A percentile compares a stretch with the other conserved stretches of the same genome.
Evolutionary conservation across 257 asterid species (phyloP).

Genomic region (Scutellaria barbata): DNA sequence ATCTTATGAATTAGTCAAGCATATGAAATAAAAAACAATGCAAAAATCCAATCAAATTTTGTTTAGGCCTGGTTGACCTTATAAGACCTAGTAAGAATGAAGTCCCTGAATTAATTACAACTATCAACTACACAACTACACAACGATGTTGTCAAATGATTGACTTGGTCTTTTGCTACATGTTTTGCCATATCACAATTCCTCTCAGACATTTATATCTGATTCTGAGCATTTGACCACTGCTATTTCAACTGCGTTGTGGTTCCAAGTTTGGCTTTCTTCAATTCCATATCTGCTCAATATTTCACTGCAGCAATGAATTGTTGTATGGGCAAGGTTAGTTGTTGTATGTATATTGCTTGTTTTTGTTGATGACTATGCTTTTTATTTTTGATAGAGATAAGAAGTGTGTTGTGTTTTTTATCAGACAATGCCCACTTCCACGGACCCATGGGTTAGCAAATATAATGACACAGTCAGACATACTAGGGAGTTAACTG

Average conservation of each 20-base stretch:
- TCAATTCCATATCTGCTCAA: constrained; percentile 25
- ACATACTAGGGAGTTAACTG: constrained; percentile 79
- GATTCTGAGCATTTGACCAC: constrained; percentile 27
- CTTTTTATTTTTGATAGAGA: constrained; percentile 18
- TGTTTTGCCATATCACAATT: background rate
- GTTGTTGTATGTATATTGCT: background rate
- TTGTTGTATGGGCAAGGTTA: constrained; percentile 1
- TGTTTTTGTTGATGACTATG: background rate
- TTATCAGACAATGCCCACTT: constrained; percentile 77
- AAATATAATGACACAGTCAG: constrained; percentile 88
- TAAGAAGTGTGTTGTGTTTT: constrained; percentile 28
- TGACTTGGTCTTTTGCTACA: no score
- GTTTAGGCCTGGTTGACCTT: no score
- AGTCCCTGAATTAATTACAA: no score
- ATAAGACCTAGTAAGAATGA: no score
- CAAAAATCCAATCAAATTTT: no score
- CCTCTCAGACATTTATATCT: constrained; percentile 12
- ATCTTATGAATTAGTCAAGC: no score
- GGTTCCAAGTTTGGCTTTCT: background rate
- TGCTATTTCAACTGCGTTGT: constrained; percentile 20
- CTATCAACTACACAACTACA: no score
- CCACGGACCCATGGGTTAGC: constrained; percentile 87
- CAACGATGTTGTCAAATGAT: no score
- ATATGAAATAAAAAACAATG: no score
- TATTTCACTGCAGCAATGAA: no score